Evolutionary conservation across 306 rosid genomes (phyloP).

Genomic region (Cicer pinnatifidum): DNA sequence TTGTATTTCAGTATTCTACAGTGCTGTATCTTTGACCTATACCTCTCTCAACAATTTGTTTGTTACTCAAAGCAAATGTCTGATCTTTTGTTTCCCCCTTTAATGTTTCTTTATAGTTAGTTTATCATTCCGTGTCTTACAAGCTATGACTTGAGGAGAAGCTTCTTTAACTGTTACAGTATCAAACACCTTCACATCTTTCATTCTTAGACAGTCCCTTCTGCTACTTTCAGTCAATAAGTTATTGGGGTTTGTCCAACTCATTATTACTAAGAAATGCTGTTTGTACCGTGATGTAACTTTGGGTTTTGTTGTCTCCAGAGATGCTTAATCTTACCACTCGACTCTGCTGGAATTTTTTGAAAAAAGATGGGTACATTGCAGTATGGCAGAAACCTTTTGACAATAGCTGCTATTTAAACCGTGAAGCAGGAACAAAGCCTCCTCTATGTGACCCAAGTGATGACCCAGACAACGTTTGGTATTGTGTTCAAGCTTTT

Average conservation of each 20-base stretch:
- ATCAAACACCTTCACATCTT: constrained; percentile 2
- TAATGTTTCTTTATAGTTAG: neutral
- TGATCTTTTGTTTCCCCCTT: constrained; percentile 3
- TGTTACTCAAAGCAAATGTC: constrained; percentile 23
- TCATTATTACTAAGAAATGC: constrained; percentile 15
- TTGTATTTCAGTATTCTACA: constrained; percentile 9
- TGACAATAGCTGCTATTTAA: constrained; percentile 73
- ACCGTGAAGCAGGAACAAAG: constrained; percentile 68
- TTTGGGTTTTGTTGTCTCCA: constrained; percentile 48
- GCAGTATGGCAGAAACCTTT: constrained; percentile 88
- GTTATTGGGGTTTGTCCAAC: constrained; percentile 30
- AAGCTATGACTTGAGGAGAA: constrained; percentile 34
- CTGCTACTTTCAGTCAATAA: constrained; percentile 21
- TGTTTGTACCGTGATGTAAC: constrained; percentile 38
- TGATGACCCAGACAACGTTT: constrained; percentile 86
- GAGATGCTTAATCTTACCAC: constrained; percentile 91
- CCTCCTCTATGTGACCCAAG: constrained; percentile 80
- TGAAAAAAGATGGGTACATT: constrained; percentile 83
- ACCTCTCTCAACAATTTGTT: constrained; percentile 15
- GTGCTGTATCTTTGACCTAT: neutral
- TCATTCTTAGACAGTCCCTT: constrained; percentile 3
- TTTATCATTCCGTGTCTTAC: neutral
- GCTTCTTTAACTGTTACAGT: constrained; percentile 8
- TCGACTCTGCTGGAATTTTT: constrained; percentile 89
- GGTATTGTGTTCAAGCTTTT: constrained; percentile 58